A percentile compares a stretch with the other conserved stretches of the same genome.
Conservation (phyloP, 2,329 filamentous ascomycete species). For the Neofusicoccum cordaticola region DNA sequence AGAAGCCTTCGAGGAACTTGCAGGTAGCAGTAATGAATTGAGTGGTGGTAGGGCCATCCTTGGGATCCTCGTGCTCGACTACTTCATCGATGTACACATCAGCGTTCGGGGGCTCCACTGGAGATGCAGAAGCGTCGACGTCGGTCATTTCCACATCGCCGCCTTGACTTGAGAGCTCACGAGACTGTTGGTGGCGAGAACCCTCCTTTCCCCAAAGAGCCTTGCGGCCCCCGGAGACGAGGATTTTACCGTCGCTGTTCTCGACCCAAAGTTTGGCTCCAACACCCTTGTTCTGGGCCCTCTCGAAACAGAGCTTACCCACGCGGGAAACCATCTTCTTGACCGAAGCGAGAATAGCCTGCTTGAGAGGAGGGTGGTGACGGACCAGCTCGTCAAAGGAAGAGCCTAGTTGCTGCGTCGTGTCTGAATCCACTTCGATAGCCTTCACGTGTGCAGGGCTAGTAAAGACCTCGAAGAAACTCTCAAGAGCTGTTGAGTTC, state of each 20-base stretch:
- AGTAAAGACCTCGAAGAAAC: conserved; percentile 95
- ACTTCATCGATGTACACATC: conserved; percentile 35
- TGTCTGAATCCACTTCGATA: conserved; percentile 70
- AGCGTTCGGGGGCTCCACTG: background rate
- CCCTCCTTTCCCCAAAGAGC: conserved; percentile 45
- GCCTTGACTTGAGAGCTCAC: conserved; percentile 17
- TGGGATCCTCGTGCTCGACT: conserved; percentile 50
- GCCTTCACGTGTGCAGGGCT: conserved; percentile 84
- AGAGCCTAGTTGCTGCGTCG: conserved; percentile 72
- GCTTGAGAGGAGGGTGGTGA: conserved; percentile 83
- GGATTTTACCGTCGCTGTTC: conserved; percentile 55
- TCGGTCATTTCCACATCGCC: conserved; percentile 68
- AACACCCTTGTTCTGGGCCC: conserved; percentile 66
- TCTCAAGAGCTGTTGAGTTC: conserved; percentile 75
- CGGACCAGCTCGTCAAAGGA: conserved; percentile 92
- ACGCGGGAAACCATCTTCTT: conserved; percentile 86
- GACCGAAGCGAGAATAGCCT: conserved; percentile 77
- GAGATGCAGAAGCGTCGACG: conserved; percentile 22
- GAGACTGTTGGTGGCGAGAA: conserved; percentile 20
- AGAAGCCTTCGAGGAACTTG: conserved; percentile 74
- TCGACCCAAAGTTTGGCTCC: conserved; percentile 75
- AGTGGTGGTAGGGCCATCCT: conserved; percentile 53
- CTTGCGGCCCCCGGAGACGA: conserved; percentile 57
- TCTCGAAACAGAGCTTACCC: conserved; percentile 67
- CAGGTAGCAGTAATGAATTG: conserved; percentile 73